Conservation (phyloP, 23 red algal species). For the Pyropia haitanensis region DNA sequence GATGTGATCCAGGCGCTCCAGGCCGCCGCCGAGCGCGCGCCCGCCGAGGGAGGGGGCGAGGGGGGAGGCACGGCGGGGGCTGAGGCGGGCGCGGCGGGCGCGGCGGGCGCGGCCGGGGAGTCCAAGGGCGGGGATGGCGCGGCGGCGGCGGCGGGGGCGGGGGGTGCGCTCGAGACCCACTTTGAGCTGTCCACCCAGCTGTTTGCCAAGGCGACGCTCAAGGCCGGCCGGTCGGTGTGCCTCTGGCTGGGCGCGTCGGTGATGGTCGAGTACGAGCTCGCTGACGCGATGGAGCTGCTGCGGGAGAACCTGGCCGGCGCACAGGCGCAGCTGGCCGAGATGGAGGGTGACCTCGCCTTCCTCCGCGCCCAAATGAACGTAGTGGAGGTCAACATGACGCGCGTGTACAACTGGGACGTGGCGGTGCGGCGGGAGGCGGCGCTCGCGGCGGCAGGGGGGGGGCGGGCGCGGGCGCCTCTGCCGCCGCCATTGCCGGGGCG, state of each 20-base stretch:
- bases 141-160: constrained; percentile 5
- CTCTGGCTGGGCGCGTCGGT: constrained; percentile 86
- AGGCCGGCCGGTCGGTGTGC: constrained; percentile 44
- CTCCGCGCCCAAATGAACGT: constrained; percentile 79
- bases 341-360: constrained; percentile 53
- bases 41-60: too few species aligned
- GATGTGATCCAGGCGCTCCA: too few species aligned
- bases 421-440: not conserved
- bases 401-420: constrained; percentile 81
- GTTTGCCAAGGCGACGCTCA: constrained; percentile 44
- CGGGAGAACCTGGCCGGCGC: constrained; percentile 56
- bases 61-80: too few species aligned
- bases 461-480: too few species aligned
- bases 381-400: constrained; percentile 86
- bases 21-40: too few species aligned
- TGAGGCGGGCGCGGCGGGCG: too few species aligned
- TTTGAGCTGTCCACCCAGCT: constrained; percentile 80
- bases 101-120: too few species aligned
- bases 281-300: constrained; percentile 71
- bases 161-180: constrained; percentile 44
- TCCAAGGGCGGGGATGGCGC: constrained; percentile 1
- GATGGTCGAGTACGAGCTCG: constrained; percentile 87
- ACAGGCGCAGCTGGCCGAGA: constrained; percentile 28
- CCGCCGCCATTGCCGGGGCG: too few species aligned
- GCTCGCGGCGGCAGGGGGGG: too few species aligned